Percentiles rank a stretch among this genome's conserved stretches.
These are phyloP conservation scores for Cercospora citrullina DNA, from an alignment of 2,329 filamentous ascomycete species.

Conservation along the genomic window DNA sequence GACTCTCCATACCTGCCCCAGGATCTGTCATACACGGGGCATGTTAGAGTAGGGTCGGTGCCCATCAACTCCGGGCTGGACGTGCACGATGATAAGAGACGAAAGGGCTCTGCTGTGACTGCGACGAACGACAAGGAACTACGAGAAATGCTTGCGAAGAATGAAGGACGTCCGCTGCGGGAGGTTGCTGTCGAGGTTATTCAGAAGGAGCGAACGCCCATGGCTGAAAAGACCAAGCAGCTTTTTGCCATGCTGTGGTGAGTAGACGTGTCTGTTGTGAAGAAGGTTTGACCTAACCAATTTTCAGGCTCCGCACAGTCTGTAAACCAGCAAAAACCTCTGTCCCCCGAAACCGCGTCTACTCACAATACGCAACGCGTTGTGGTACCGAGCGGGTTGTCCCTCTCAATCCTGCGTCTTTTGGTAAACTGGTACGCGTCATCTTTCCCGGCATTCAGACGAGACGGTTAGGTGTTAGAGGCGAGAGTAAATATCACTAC, in stretches of 20 bases:
- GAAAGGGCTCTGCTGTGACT: slow-evolving; percentile 63
- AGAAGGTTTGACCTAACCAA: slow-evolving; percentile 29
- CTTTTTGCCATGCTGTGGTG: slow-evolving; percentile 89
- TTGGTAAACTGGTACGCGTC: slow-evolving; percentile 94
- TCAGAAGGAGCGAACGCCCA: slow-evolving; percentile 75
- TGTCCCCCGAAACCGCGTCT: slow-evolving; percentile 88
- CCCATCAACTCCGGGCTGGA: slow-evolving; percentile 30
- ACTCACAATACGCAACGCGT: slow-evolving; percentile 89
- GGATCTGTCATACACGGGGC: slow-evolving; percentile 32
- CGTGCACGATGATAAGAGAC: slow-evolving; percentile 48
- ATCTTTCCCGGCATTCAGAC: slow-evolving; percentile 96
- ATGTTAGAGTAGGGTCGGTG: slow-evolving; percentile 33
- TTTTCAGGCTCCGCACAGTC: slow-evolving; percentile 67
- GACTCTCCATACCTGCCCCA: slow-evolving; percentile 32
- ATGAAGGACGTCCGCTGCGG: slow-evolving; percentile 65
- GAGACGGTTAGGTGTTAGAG: slow-evolving; percentile 83
- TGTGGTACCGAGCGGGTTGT: slow-evolving; percentile 93
- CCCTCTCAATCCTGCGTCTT: slow-evolving; percentile 92
- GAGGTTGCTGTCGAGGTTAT: slow-evolving; percentile 76
- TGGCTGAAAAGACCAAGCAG: slow-evolving; percentile 79
- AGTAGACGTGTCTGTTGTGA: slow-evolving; percentile 36
- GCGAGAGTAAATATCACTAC: slow-evolving; percentile 98
- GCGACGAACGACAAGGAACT: slow-evolving; percentile 81
- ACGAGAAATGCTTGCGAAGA: slow-evolving; percentile 70
- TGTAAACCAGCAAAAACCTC: slow-evolving; percentile 77